Evolutionary conservation across 352 stramenopile species (phyloP), one percentile per base, ranked within the genome.

Genomic region (Pythium rhizo-oryzae): DNA sequence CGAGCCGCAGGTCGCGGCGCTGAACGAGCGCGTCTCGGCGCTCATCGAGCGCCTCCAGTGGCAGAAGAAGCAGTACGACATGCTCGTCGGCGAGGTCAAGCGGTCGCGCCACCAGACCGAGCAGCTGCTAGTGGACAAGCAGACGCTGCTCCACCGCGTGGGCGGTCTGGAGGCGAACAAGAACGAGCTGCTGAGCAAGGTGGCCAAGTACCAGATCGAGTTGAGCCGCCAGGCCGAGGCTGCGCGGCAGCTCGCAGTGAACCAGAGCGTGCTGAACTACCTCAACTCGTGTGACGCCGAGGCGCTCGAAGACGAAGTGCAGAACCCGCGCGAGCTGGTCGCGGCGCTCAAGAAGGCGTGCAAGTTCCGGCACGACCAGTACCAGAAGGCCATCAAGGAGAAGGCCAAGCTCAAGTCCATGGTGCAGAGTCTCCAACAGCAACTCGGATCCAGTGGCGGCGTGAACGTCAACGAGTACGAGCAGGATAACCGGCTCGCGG

Each of bases 271-370:
- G 59, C 69, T 89, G 43, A 81, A 79, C 23, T 94, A 83, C 51
- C 62, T 94, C 46, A 82, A 92, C 62, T 87, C 84, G 37, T 91
- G 84, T 58, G 83, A 94, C 56, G 74, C 77, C 15, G 79, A 87
- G 1, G 77, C 75, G 28, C 56, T 94, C 53, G 85, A 94, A 62
- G 83, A 92, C 8, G 84, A 94, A 53, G 80, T 94, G 9, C 82
- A 89, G 56, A 92, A 94, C 71, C 85, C 85, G 8, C 76, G 81
- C 33, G 84, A 94, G 50, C 71, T 92, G 1, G 90, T 94, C 44
- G 72, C 83, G 60, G 85, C 85, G 24, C 73, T 94, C 28, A 94
- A 94, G 69, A 94, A 94, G 61, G 85, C 85, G 13, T 93, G 85
- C 59, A 82, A 84, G 47, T 94, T 92, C 59, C 82, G 85, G 7